Conservation (phyloP, 192 early-diverging fungal genomes). For the Paraglomus occultum region DNA sequence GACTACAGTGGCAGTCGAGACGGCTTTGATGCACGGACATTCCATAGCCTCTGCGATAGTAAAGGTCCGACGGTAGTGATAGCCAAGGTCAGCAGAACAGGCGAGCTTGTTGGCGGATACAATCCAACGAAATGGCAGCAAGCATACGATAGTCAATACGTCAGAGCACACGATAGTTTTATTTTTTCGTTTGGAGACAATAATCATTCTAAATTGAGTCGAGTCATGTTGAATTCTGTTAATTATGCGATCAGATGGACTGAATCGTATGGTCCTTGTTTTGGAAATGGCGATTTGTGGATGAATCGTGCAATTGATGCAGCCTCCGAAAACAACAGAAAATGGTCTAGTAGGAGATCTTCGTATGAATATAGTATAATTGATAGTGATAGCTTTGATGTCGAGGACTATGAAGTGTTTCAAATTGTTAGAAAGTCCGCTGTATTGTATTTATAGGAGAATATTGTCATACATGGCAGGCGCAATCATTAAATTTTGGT, state of each 20-base stretch:
- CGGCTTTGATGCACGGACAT: constrained; percentile 18
- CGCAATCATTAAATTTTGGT: too few species aligned
- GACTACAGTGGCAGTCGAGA: constrained; percentile 4
- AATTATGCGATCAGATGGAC: background rate
- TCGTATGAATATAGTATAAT: constrained; percentile 11
- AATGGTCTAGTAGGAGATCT: constrained; percentile 4
- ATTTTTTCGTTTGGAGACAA: constrained; percentile 23
- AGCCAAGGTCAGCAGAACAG: constrained; percentile 12
- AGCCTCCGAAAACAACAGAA: constrained; percentile 8
- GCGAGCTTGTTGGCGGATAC: constrained; percentile 16
- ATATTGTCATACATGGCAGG: too few species aligned
- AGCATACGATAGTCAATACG: background rate
- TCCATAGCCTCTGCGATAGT: constrained; percentile 1
- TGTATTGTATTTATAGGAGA: too few species aligned
- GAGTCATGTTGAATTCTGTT: too few species aligned
- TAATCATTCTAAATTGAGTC: background rate
- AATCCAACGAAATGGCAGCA: constrained; percentile 20
- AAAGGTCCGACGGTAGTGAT: constrained; percentile 25
- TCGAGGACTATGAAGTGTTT: constrained; percentile 27
- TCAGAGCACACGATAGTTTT: constrained; percentile 13
- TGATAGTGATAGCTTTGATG: background rate
- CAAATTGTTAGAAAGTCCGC: constrained; percentile 6
- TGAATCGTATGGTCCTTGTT: constrained; percentile 5
- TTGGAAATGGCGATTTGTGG: constrained; percentile 15
- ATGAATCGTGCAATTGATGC: background rate